phyloP scores from a whole-genome alignment of 441 rosid species.

The Gossypium trilobum region DNA sequence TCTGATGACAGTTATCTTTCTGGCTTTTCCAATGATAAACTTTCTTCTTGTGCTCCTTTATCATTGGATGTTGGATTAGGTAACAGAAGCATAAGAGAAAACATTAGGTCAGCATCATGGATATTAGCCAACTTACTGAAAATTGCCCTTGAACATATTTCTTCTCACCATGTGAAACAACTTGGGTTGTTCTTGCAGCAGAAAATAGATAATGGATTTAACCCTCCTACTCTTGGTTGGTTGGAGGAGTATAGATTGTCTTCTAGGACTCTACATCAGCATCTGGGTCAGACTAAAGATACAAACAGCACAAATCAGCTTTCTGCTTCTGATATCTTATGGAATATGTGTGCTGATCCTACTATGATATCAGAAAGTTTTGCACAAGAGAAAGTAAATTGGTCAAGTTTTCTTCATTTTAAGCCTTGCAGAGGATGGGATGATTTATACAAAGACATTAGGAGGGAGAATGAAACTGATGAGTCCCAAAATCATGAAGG shows the following conservation, averaged over 20 bases:
- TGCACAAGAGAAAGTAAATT: constrained; percentile 45
- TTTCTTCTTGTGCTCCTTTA: constrained; percentile 28
- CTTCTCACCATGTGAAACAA: constrained; percentile 59
- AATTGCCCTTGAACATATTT: constrained; percentile 42
- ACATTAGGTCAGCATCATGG: constrained; percentile 29
- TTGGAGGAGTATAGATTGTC: constrained; percentile 40
- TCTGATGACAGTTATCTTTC: constrained; percentile 34
- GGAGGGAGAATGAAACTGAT: constrained; percentile 28
- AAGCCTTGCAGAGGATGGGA: constrained; percentile 51
- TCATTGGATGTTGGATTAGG: constrained; percentile 28
- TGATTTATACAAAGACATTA: constrained; percentile 34
- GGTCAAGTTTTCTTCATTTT: constrained; percentile 32
- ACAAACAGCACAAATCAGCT: constrained; percentile 34
- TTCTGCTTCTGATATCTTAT: constrained; percentile 37
- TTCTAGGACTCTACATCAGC: constrained; percentile 35
- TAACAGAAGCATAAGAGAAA: constrained; percentile 31
- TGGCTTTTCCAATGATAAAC: constrained; percentile 23
- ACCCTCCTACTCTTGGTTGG: constrained; percentile 51
- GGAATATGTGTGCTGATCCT: constrained; percentile 67
- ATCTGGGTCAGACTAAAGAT: constrained; percentile 22
- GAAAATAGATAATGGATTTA: constrained; percentile 48
- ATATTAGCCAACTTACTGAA: constrained; percentile 42
- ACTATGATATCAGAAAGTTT: constrained; percentile 51
- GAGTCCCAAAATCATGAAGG: constrained; percentile 32
- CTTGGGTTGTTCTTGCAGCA: constrained; percentile 45